Evolutionary conservation across 2,329 filamentous ascomycete genomes (phyloP).

Genomic region (Fusarium albidum): DNA sequence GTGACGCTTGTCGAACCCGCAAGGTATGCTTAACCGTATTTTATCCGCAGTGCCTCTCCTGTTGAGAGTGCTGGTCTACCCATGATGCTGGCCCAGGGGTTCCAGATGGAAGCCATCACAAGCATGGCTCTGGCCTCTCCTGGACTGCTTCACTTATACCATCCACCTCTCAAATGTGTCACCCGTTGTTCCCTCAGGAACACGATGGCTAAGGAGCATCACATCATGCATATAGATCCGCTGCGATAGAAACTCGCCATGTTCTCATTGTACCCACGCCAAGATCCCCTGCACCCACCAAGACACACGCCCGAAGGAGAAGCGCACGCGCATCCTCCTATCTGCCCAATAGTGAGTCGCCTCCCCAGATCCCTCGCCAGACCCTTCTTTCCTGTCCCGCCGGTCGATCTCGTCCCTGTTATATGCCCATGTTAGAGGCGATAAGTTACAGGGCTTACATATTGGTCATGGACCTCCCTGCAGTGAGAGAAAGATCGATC

Average conservation of each 20-base stretch:
- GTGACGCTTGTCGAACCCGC: constrained; percentile 45
- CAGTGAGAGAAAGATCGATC: constrained; percentile 50
- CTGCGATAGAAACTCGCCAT: constrained; percentile 48
- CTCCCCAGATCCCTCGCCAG: not conserved
- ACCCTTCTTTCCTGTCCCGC: not conserved
- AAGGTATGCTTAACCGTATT: constrained; percentile 39
- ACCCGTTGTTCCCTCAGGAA: not conserved
- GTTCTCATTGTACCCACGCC: constrained; percentile 47
- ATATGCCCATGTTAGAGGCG: not conserved
- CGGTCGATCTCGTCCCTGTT: not conserved
- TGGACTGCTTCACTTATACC: not conserved
- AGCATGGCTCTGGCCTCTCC: constrained; percentile 5
- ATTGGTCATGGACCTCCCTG: not conserved
- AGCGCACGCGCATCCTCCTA: constrained; percentile 47
- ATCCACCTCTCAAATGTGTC: not conserved
- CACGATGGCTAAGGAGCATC: constrained; percentile 15
- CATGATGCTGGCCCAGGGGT: not conserved
- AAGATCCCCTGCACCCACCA: constrained; percentile 49
- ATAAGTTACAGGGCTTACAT: constrained; percentile 1
- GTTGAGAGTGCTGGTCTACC: not conserved
- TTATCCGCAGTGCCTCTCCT: constrained; percentile 7
- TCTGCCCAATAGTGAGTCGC: constrained; percentile 48
- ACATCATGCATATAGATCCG: constrained; percentile 43
- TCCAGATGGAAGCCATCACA: not conserved
- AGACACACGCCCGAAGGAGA: constrained; percentile 45